These are phyloP conservation scores for Falciphora oryzae DNA, from an alignment of 2,329 filamentous ascomycete genomes.

Conservation along the genomic window DNA sequence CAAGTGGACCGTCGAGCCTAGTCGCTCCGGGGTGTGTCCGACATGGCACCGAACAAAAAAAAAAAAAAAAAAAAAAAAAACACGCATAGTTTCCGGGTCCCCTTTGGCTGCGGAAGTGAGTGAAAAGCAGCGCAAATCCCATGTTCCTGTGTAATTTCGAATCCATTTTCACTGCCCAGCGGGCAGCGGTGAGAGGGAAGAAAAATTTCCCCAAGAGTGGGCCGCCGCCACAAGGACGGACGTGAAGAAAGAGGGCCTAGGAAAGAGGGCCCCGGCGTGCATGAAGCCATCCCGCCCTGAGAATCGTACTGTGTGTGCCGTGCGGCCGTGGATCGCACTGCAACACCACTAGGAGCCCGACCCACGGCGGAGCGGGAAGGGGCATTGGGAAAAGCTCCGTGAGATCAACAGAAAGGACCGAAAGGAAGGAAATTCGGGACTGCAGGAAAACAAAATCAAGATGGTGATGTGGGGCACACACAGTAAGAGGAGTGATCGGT, in stretches of 20 bases:
- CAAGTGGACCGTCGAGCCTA: not conserved
- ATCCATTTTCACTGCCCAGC: not conserved
- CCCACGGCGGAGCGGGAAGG: not conserved
- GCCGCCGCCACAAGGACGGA: not conserved
- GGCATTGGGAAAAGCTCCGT: not conserved
- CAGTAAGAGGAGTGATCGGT: not conserved
- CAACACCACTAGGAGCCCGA: not conserved
- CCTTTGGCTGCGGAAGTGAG: too few species aligned
- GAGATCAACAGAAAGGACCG: not conserved
- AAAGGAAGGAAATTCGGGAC: not conserved
- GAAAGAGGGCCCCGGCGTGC: not conserved
- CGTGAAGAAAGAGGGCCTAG: not conserved
- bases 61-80: not conserved
- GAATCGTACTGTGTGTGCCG: not conserved
- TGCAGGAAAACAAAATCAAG: not conserved
- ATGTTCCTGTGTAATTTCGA: not conserved
- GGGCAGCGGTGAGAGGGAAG: not conserved
- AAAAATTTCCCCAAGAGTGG: not conserved
- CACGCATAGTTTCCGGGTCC: too few species aligned
- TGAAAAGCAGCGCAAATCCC: not conserved
- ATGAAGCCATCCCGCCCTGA: not conserved
- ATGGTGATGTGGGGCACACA: not conserved
- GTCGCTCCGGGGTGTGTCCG: not conserved
- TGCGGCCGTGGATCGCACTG: not conserved
- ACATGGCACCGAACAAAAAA: not conserved